Evolutionary conservation across 257 asterid species (phyloP).

Genomic region (Solanum infundibuliforme): DNA sequence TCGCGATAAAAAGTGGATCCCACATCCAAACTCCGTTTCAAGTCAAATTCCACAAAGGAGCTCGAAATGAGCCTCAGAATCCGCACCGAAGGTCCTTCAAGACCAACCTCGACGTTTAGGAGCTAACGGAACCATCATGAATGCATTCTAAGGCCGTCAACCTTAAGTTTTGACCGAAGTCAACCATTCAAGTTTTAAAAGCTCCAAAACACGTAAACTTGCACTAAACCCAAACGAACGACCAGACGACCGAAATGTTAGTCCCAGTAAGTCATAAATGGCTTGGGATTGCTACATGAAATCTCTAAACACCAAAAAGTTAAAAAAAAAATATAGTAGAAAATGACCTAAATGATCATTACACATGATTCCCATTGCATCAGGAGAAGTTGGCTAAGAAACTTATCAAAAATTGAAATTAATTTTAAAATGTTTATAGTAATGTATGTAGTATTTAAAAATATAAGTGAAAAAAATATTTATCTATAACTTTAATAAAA

Average conservation of each 20-base stretch:
- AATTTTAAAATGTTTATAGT: too few relatives aligned
- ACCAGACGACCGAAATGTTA: not conserved
- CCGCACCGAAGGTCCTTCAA: not conserved
- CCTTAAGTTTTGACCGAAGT: not conserved
- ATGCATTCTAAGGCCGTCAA: not conserved
- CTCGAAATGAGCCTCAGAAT: not conserved
- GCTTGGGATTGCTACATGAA: not conserved
- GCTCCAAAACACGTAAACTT: not conserved
- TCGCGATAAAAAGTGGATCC: not conserved
- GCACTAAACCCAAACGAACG: not conserved
- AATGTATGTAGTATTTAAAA: not conserved
- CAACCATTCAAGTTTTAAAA: not conserved
- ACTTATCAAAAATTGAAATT: too few relatives aligned
- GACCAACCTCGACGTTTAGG: not conserved
- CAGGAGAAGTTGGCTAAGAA: not conserved
- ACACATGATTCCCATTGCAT: not conserved
- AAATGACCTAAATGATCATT: not conserved
- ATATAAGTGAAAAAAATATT: not conserved
- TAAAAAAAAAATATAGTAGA: not conserved
- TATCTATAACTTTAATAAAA: not conserved
- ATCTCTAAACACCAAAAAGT: not conserved
- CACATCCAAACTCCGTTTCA: not conserved
- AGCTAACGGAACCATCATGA: not conserved
- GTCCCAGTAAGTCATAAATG: not conserved
- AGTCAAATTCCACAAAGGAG: not conserved